Evolutionary conservation across 768 basidiomycete genomes (phyloP).

Genomic region (Kwoniella shandongensis): DNA sequence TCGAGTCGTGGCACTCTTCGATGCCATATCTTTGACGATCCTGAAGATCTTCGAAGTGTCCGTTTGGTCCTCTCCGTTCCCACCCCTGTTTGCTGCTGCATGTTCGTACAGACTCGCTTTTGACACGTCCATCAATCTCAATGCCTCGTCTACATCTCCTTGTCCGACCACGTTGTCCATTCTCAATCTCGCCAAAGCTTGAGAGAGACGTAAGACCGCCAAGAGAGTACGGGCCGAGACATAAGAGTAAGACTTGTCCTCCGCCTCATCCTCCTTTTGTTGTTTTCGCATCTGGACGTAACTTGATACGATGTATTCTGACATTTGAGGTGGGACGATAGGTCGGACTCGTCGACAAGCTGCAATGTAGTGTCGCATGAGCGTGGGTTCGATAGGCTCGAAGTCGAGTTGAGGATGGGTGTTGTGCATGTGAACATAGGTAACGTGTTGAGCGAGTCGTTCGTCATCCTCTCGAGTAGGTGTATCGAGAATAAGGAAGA

Average conservation of each 20-base stretch:
- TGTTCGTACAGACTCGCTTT: conserved; percentile 75
- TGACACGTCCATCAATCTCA: conserved; percentile 94
- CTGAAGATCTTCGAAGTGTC: conserved; percentile 81
- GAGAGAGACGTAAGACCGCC: conserved; percentile 87
- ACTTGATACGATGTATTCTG: conserved; percentile 88
- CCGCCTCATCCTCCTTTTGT: conserved; percentile 83
- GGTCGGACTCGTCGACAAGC: conserved; percentile 83
- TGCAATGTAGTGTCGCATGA: conserved; percentile 97
- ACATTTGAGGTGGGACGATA: conserved; percentile 81
- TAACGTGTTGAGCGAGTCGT: conserved; percentile 92
- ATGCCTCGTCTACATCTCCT: conserved; percentile 90
- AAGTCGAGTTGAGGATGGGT: conserved; percentile 72
- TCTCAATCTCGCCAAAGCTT: conserved; percentile 89
- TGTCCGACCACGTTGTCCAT: conserved; percentile 76
- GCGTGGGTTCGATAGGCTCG: conserved; percentile 77
- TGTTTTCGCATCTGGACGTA: conserved; percentile 93
- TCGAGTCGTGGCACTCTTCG: conserved; percentile 25
- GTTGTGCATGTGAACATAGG: conserved; percentile 96
- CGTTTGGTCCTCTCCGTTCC: conserved; percentile 69
- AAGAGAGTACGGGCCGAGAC: conserved; percentile 95
- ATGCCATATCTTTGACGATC: conserved; percentile 82
- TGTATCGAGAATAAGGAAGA: conserved; percentile 96
- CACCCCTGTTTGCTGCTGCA: conserved; percentile 65
- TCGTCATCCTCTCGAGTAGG: conserved; percentile 94
- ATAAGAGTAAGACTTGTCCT: conserved; percentile 87